These are phyloP conservation scores for Pistacia integerrima DNA, from an alignment of 345 rosid species.

Conservation along the genomic window DNA sequence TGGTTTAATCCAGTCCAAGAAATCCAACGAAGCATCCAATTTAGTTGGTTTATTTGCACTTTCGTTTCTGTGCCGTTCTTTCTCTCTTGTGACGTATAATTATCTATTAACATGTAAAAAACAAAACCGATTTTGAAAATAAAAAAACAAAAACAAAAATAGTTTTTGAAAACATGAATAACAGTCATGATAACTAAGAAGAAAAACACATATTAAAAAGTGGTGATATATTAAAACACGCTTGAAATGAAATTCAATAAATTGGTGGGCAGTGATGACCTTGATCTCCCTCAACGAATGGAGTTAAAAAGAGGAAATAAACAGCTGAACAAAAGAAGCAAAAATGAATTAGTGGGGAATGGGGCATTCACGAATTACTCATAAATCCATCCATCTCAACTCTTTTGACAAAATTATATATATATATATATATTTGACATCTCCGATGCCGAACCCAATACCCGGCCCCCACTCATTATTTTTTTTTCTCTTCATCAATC, in stretches of 20 bases:
- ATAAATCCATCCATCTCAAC: too few species aligned
- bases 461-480: not conserved
- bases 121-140: too few species aligned
- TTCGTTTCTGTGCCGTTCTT: not conserved
- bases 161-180: too few species aligned
- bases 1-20: not conserved
- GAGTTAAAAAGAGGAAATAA: too few species aligned
- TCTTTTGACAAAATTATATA: not conserved
- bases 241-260: too few species aligned
- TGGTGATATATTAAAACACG: too few species aligned
- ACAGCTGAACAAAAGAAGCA: not conserved
- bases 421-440: not conserved
- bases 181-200: too few species aligned
- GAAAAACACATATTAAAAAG: too few species aligned
- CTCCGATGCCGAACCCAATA: conserved; percentile 21
- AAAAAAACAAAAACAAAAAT: too few species aligned
- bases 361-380: not conserved
- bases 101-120: too few species aligned
- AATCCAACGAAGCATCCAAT: not conserved
- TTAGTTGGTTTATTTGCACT: not conserved
- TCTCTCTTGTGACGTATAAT: not conserved
- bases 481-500: not conserved
- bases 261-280: too few species aligned
- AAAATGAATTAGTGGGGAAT: not conserved
- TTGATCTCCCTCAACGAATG: too few species aligned